Evolutionary conservation across 208 protist genomes (phyloP).

Genomic region (Leishmania gerbilli): DNA sequence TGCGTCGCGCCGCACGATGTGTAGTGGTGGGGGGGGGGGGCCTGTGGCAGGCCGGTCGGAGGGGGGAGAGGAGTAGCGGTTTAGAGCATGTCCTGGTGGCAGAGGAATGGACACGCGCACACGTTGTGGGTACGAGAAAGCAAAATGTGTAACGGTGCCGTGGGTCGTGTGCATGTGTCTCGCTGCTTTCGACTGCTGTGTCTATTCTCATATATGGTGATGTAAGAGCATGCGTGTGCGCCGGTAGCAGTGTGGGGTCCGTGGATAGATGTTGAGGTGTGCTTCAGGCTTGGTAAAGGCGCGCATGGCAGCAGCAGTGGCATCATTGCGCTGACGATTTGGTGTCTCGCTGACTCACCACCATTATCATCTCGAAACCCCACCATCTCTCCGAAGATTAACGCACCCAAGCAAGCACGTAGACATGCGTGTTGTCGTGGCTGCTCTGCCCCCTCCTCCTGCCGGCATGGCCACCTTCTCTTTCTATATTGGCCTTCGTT

Average conservation of each 20-base stretch:
- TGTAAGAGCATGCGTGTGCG: not conserved
- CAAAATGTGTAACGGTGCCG: no score
- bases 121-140: no score
- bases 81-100: no score
- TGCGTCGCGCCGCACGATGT: not conserved
- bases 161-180: no score
- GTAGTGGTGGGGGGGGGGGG: no score
- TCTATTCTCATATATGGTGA: not conserved
- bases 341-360: not conserved
- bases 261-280: not conserved
- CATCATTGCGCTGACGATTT: not conserved
- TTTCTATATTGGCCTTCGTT: conserved; percentile 1
- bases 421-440: not conserved
- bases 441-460: not conserved
- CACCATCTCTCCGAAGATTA: not conserved
- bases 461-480: not conserved
- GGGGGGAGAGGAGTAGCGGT: no score
- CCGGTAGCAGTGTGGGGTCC: no score
- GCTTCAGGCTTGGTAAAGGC: not conserved
- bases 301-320: not conserved
- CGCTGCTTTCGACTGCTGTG: no score
- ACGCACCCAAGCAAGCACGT: not conserved
- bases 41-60: not conserved
- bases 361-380: not conserved
- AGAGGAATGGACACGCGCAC: no score